phyloP scores from a whole-genome alignment of 2,329 filamentous ascomycete species.

The Lasiodiplodia sp. region DNA sequence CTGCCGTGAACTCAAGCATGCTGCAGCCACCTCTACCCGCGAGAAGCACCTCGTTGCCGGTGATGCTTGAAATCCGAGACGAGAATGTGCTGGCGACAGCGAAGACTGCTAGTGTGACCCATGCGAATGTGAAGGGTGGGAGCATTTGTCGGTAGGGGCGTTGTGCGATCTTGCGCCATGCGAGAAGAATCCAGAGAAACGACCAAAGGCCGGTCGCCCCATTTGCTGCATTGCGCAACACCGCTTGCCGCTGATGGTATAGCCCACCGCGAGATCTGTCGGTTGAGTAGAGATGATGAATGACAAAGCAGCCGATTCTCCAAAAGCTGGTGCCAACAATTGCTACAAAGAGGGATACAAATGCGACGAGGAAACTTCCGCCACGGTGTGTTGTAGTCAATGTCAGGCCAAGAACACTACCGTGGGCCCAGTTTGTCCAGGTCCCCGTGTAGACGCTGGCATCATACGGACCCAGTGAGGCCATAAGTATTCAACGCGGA shows the following conservation, averaged over 20 bases:
- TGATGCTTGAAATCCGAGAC: conserved; percentile 10
- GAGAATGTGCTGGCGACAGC: conserved; percentile 27
- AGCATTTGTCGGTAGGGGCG: conserved; percentile 19
- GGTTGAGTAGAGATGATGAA: conserved; percentile 35
- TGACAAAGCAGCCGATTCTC: conserved; percentile 34
- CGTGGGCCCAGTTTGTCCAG: conserved; percentile 46
- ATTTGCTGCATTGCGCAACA: conserved; percentile 29
- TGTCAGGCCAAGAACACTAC: conserved; percentile 42
- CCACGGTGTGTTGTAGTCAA: conserved; percentile 41
- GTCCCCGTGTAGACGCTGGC: conserved; percentile 37
- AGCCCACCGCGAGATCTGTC: conserved; percentile 34
- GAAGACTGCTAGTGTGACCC: background rate
- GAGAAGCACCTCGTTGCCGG: conserved; percentile 26
- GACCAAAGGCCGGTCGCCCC: conserved; percentile 6
- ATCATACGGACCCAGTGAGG: background rate
- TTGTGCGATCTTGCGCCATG: conserved; percentile 7
- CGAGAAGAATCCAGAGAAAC: background rate
- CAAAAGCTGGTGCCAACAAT: conserved; percentile 36
- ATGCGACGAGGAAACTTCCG: conserved; percentile 44
- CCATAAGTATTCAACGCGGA: background rate
- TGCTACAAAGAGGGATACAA: conserved; percentile 44
- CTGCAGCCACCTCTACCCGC: background rate
- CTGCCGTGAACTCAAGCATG: background rate
- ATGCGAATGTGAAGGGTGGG: conserved; percentile 22
- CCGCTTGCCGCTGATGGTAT: conserved; percentile 35